phyloP scores from a whole-genome alignment of 2,329 filamentous ascomycete genomes.

The Scytalidium sp. region DNA sequence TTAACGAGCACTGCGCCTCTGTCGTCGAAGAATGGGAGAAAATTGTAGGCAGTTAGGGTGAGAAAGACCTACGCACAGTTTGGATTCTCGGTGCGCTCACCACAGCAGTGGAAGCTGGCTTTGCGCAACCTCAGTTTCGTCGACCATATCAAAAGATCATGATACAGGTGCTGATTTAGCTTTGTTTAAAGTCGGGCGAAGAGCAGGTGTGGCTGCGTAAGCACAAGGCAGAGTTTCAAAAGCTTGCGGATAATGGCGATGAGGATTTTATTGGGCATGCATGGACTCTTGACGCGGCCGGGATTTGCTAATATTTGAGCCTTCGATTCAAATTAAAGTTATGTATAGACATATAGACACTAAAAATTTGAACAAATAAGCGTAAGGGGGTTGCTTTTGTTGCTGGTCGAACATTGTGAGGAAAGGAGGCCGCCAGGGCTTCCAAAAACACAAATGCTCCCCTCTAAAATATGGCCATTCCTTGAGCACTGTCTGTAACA shows the following conservation, averaged over 20 bases:
- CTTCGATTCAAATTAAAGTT: no score
- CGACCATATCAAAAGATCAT: no score
- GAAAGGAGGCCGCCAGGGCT: no score
- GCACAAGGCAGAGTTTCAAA: background rate
- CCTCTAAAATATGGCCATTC: no score
- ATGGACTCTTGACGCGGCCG: no score
- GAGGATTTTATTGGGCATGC: background rate
- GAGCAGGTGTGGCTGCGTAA: background rate
- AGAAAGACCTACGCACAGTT: background rate
- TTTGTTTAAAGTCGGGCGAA: background rate
- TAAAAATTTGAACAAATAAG: no score
- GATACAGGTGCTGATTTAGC: background rate
- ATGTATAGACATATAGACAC: no score
- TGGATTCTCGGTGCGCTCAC: background rate
- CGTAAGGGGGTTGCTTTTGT: no score
- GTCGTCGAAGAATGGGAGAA: background rate
- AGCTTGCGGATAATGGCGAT: background rate
- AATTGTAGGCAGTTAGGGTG: background rate
- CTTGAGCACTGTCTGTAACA: slow-evolving; percentile 29
- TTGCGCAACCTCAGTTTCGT: background rate
- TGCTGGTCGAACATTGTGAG: no score
- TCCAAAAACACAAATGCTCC: no score
- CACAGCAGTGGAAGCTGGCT: background rate
- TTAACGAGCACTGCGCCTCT: background rate
- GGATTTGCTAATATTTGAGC: no score